Conservation (phyloP, 768 basidiomycete species). For the Boletus bicolor region DNA sequence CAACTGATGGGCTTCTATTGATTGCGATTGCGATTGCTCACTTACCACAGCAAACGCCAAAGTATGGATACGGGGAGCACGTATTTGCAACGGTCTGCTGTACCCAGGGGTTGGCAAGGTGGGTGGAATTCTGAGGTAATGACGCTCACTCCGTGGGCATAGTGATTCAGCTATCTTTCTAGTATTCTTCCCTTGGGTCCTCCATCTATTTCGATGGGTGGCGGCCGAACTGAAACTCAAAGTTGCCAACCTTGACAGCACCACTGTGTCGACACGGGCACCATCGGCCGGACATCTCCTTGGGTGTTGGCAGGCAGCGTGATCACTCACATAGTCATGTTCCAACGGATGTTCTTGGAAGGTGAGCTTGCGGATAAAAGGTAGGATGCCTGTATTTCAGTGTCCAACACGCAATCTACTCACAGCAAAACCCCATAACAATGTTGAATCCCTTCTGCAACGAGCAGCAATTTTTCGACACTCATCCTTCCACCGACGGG, state of each 20-base stretch:
- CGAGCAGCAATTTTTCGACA: background rate
- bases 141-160: background rate
- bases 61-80: background rate
- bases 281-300: background rate
- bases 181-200: background rate
- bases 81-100: background rate
- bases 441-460: background rate
- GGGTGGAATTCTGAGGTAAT: background rate
- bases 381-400: background rate
- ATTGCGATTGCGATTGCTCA: background rate
- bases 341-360: background rate
- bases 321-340: background rate
- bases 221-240: background rate
- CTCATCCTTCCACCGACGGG: background rate
- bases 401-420: background rate
- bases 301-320: background rate
- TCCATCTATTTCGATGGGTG: background rate
- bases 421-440: background rate
- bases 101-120: slow-evolving; percentile 11
- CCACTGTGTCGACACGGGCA: too few relatives aligned
- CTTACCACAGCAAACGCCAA: background rate
- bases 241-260: slow-evolving; percentile 3
- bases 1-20: background rate
- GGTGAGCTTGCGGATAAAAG: slow-evolving; percentile 10
- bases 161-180: background rate